Conservation (phyloP, 1,284 basidiomycete genomes). For the Irpex sp. region DNA sequence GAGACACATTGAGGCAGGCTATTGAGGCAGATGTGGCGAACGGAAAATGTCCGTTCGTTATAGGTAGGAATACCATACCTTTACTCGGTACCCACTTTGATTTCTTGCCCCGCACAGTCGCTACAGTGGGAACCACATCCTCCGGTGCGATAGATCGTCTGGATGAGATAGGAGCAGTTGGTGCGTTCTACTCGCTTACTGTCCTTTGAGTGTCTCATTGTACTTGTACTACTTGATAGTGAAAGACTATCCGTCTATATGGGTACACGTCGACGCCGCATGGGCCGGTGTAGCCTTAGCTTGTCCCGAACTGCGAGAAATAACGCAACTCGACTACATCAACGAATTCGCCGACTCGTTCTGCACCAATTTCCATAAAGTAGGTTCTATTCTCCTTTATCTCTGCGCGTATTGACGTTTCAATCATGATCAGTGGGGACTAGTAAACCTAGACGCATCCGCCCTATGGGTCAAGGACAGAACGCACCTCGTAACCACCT, state of each 20-base stretch:
- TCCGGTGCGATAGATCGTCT: constrained; percentile 87
- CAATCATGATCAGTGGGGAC: constrained; percentile 61
- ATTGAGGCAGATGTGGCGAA: constrained; percentile 62
- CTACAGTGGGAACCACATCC: constrained; percentile 88
- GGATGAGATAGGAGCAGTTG: constrained; percentile 68
- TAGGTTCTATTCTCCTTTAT: constrained; percentile 15
- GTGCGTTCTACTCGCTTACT: constrained; percentile 38
- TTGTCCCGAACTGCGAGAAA: constrained; percentile 73
- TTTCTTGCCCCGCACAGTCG: constrained; percentile 48
- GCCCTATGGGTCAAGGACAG: constrained; percentile 79
- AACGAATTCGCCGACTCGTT: constrained; percentile 81
- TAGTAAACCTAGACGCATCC: constrained; percentile 87
- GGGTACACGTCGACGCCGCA: constrained; percentile 91
- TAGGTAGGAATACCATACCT: constrained; percentile 47
- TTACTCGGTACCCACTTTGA: constrained; percentile 3
- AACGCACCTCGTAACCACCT: constrained; percentile 69
- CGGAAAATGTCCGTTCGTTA: constrained; percentile 76
- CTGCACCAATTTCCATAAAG: constrained; percentile 93
- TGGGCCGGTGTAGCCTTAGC: constrained; percentile 85
- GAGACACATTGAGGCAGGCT: constrained; percentile 56
- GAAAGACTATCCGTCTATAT: constrained; percentile 63
- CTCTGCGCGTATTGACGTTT: background rate
- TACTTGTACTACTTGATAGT: constrained; percentile 35
- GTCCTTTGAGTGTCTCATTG: background rate
- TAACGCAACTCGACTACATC: constrained; percentile 66